These are phyloP conservation scores for Epichloe typhina DNA, from an alignment of 2,329 filamentous ascomycete species.

Conservation along the genomic window DNA sequence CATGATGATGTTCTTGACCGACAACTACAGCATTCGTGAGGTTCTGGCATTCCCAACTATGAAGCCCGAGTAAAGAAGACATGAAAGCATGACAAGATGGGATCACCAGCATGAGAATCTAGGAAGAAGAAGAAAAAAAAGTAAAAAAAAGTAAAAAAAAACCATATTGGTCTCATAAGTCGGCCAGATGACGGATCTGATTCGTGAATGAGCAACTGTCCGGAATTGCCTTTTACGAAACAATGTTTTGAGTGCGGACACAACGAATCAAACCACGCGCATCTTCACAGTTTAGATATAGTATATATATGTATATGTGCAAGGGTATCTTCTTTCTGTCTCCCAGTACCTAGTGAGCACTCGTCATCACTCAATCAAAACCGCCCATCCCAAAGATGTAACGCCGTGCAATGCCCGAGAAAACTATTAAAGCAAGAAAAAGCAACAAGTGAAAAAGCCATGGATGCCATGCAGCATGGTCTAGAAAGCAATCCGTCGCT, in stretches of 20 bases:
- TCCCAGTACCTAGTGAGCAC: conserved; percentile 1
- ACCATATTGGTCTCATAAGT: neutral
- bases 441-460: neutral
- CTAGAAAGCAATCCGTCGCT: conserved; percentile 66
- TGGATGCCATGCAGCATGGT: neutral
- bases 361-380: conserved; percentile 1
- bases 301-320: neutral
- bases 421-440: neutral
- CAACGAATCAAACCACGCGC: neutral
- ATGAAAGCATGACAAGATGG: neutral
- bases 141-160: neutral
- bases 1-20: conserved; percentile 87
- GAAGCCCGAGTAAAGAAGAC: conserved; percentile 43
- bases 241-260: neutral
- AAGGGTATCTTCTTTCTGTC: conserved; percentile 9
- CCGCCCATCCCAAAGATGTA: conserved; percentile 1
- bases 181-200: no score
- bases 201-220: no score
- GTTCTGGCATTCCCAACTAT: conserved; percentile 96
- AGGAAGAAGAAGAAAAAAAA: no score
- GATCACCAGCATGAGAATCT: neutral
- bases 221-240: no score
- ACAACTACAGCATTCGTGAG: conserved; percentile 90
- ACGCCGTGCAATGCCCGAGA: conserved; percentile 16
- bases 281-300: neutral